Base-by-base conservation (phyloP, 805 yeast genomes). In the Candida ortonii region DNA sequence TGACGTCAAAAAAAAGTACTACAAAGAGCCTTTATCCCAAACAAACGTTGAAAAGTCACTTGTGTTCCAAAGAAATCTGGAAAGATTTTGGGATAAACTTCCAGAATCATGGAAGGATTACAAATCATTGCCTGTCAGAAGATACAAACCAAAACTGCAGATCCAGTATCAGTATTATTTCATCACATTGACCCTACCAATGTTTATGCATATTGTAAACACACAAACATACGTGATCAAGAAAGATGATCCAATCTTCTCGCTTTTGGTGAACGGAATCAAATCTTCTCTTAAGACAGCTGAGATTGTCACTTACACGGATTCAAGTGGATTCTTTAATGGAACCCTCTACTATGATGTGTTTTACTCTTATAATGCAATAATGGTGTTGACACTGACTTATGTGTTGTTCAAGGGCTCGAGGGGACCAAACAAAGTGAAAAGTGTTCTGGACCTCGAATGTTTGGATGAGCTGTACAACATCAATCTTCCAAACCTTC, bases 321-420 rank as follows among this genome's bases (percentile, higher is more conserved):
- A 57, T 21, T 47, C 55, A 7, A 60, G 61, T 33, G 70, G 67
- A 4, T 55, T 65, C 33, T 57, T 65, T 45, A 64, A 62, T 46
- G 74, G 74, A n/a, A 66, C 71, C 1, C 28, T 67, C n/a, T 64
- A 67, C 22, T 56, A 59, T 22, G 76, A 70, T 40, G 62, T 68
- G 23, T 67, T 67, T 46, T 59, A 61, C 45, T 68, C 65, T 5
- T 70, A 70, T 41, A 61, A 62, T 39, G 65, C 72, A 1, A 60
- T 62, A 1, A 57, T 70, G 61, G 62, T 62, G 0, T 47, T 69
- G 16, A 61, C 70, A 3, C 43, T 68, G 28, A 59, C 69, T n/a
- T 65, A 62, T 36, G 61, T 70, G 24, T 51, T 59, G 13, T 52
- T 61, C 35, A 54, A 52, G 19, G 45, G 50, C 3, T 44, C 58